Conservation (phyloP, 805 yeast genomes). For the Saccharomyces paradoxus region DNA sequence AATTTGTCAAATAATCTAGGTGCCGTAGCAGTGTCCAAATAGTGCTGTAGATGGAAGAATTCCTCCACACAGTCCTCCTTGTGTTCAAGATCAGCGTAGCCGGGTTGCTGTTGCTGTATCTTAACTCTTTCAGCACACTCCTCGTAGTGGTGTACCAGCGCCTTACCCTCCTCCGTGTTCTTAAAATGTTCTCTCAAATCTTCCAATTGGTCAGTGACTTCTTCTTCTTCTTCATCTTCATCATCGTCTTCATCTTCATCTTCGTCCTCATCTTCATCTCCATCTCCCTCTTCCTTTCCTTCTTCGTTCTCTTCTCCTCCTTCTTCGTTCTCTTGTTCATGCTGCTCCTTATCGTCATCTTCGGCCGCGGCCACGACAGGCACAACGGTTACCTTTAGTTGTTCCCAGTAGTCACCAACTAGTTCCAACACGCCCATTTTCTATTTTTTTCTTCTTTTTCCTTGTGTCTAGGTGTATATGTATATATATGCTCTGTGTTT, state of each 20-base stretch:
- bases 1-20: slow-evolving; percentile 82
- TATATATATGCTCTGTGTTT: not conserved
- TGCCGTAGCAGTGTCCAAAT: slow-evolving; percentile 84
- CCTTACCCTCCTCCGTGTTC: slow-evolving; percentile 57
- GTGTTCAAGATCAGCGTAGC: slow-evolving; percentile 66
- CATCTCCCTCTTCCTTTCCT: slow-evolving; percentile 28
- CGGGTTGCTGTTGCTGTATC: slow-evolving; percentile 75
- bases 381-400: slow-evolving; percentile 68
- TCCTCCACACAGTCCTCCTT: slow-evolving; percentile 98
- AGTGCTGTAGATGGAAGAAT: slow-evolving; percentile 93
- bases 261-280: slow-evolving; percentile 30
- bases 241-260: slow-evolving; percentile 52
- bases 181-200: slow-evolving; percentile 60
- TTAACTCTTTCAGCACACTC: slow-evolving; percentile 95
- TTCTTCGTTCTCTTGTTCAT: slow-evolving; percentile 5
- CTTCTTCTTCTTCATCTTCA: slow-evolving; percentile 65
- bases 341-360: slow-evolving; percentile 21
- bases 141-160: slow-evolving; percentile 77
- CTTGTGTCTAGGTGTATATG: not conserved
- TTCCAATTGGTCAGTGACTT: slow-evolving; percentile 57
- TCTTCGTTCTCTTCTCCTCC: slow-evolving; percentile 25
- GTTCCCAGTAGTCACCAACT: slow-evolving; percentile 39
- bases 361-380: slow-evolving; percentile 84
- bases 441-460: not conserved
- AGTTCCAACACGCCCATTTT: slow-evolving; percentile 26